These are phyloP conservation scores for Apiospora marii DNA, from an alignment of 2,329 filamentous ascomycete species.

Conservation along the genomic window DNA sequence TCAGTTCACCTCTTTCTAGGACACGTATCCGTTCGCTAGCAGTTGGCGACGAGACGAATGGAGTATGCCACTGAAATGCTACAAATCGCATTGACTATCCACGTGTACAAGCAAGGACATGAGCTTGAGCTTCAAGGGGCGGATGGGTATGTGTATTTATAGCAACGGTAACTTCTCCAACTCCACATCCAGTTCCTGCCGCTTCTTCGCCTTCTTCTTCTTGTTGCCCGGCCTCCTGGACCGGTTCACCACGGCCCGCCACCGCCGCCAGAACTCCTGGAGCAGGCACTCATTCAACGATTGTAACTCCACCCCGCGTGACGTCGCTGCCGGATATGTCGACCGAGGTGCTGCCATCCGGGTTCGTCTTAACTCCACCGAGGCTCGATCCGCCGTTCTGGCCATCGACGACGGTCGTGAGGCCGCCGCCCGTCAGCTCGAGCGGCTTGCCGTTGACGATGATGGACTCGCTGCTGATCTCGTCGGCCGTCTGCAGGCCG, in stretches of 20 bases:
- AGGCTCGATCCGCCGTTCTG: not conserved
- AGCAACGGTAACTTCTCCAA: not conserved
- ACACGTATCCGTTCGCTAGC: not conserved
- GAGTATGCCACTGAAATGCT: not conserved
- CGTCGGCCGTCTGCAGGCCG: not conserved
- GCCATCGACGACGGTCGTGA: not conserved
- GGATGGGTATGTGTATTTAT: not conserved
- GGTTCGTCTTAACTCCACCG: not conserved
- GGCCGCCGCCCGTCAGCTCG: not conserved
- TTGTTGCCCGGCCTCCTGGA: not conserved
- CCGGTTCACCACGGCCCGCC: not conserved
- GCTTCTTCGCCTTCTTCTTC: not conserved
- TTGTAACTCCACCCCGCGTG: constrained; percentile 11
- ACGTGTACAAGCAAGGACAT: not conserved
- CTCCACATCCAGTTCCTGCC: not conserved
- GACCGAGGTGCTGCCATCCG: constrained; percentile 18
- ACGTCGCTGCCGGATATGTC: not conserved
- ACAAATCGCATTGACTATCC: not conserved
- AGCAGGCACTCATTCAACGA: not conserved
- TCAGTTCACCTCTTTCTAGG: not conserved
- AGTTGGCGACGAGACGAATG: not conserved
- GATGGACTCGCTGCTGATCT: constrained; percentile 13
- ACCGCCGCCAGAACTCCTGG: not conserved
- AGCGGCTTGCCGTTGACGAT: constrained; percentile 6
- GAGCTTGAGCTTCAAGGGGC: not conserved